Evolutionary conservation across 1,284 basidiomycete species (phyloP).

Genomic region (Trichosporon sp.): DNA sequence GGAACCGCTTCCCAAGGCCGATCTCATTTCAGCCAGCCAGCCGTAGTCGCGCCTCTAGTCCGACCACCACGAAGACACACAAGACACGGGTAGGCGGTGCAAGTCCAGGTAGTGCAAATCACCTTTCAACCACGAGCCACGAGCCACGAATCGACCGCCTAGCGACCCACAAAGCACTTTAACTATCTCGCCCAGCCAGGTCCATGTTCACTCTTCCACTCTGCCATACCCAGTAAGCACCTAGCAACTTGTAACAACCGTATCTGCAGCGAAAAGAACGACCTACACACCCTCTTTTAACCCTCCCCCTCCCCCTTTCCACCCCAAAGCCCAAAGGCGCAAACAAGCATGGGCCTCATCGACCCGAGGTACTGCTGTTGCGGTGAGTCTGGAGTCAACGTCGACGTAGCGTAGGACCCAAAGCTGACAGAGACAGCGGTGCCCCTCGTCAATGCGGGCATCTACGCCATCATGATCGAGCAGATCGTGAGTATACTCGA

Average conservation of each 20-base stretch:
- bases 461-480: constrained; percentile 70
- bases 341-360: constrained; percentile 19
- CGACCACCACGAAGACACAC: background rate
- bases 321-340: background rate
- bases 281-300: background rate
- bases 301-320: background rate
- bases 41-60: no score
- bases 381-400: constrained; percentile 25
- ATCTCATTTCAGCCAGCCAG: background rate
- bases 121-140: no score
- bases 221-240: background rate
- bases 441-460: constrained; percentile 76
- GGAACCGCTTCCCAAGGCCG: background rate
- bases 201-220: background rate
- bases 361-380: constrained; percentile 46
- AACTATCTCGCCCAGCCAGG: background rate
- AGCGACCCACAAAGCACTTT: background rate
- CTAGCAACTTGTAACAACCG: no score
- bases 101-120: no score
- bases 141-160: background rate
- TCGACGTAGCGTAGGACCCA: background rate
- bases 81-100: constrained; percentile 2
- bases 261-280: no score
- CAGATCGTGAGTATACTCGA: constrained; percentile 54
- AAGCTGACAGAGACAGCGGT: constrained; percentile 54